Base-by-base conservation (phyloP, 2,329 filamentous ascomycete genomes). In the Arthrobotrys pseudoclavata region DNA sequence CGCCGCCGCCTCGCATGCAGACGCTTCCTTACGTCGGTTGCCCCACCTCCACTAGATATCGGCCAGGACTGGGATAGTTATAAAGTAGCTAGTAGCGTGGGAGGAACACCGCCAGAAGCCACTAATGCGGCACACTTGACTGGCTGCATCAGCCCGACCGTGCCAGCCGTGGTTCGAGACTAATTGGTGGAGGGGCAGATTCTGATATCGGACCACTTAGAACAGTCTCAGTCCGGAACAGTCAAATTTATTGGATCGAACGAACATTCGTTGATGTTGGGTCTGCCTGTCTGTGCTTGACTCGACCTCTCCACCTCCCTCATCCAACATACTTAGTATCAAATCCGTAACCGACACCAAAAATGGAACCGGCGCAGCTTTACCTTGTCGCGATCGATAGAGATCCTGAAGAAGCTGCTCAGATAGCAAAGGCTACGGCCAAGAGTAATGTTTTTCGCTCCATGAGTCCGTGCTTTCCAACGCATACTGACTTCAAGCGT, bases 341-440 rank as follows among this genome's bases (percentile, higher is more conserved):
- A 9, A 34, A 34, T 47, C 15, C n/a, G n/a, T 10, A 18, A 40
- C 42, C 20, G 4, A 26, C 34, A 22, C 24, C 57, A 18, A 76
- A 63, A 26, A 79, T 79, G 75, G 75, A 79, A 22, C 69, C 75
- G 55, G 75, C 69, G 55, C 69, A 79, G 37, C 42, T 74, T 13
- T 82, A 79, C 62, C 80, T 82, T 62, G 63, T 81, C 26, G 81
- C 80, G 42, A 78, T 81, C 37, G 81, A 81, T 47, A 80, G 79
- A 68, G 79, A 81, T 62, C 80, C 80, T 1, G 64, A 79, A 2
- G 80, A 81, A 70, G 81, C 81, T 18, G 57, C 60, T 20, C 37
- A 74, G 42, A 81, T 82, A 68, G 80, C 81, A 20, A 68, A 62
- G 12, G 76, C 79, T 26, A 79, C 80, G 15, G 81, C 81, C 26